phyloP scores from a whole-genome alignment of 2,329 filamentous ascomycete species.

The Cladorrhinum sp. region DNA sequence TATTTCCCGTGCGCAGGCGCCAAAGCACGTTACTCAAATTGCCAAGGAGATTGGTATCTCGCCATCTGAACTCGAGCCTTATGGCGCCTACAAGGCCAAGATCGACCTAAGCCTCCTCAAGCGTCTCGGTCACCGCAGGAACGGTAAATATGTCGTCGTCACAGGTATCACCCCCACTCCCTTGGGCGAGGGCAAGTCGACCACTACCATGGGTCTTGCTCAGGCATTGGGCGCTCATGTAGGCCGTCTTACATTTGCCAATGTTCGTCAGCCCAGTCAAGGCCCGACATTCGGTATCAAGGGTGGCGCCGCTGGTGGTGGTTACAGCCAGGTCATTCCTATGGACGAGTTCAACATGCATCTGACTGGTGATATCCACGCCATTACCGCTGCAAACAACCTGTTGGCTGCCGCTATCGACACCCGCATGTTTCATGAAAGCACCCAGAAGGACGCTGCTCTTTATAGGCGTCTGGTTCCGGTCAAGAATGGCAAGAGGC shows the following conservation, averaged over 20 bases:
- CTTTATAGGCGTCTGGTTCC: constrained; percentile 88
- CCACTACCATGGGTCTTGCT: constrained; percentile 91
- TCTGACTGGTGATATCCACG: constrained; percentile 95
- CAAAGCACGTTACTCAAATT: constrained; percentile 85
- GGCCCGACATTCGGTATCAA: constrained; percentile 99
- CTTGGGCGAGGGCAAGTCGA: constrained; percentile 96
- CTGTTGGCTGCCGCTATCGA: constrained; percentile 93
- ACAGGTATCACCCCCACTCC: constrained; percentile 96
- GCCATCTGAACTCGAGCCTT: constrained; percentile 86
- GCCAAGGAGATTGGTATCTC: constrained; percentile 86
- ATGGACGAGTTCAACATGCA: constrained; percentile 99
- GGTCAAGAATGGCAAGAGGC: constrained; percentile 81
- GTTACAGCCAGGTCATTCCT: constrained; percentile 97
- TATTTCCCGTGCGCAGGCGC: constrained; percentile 81
- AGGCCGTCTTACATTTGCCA: constrained; percentile 86
- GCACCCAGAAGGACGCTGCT: constrained; percentile 85
- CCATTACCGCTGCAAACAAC: constrained; percentile 96
- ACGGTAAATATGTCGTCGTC: constrained; percentile 89
- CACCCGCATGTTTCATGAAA: constrained; percentile 97
- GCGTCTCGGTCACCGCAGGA: constrained; percentile 78
- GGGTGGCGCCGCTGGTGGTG: constrained; percentile 92
- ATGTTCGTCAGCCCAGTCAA: constrained; percentile 94
- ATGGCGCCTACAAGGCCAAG: constrained; percentile 94
- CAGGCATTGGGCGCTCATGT: constrained; percentile 90
- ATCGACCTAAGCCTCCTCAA: constrained; percentile 79